Conservation (phyloP, 345 rosid species). For the Aethionema arabicum region DNA sequence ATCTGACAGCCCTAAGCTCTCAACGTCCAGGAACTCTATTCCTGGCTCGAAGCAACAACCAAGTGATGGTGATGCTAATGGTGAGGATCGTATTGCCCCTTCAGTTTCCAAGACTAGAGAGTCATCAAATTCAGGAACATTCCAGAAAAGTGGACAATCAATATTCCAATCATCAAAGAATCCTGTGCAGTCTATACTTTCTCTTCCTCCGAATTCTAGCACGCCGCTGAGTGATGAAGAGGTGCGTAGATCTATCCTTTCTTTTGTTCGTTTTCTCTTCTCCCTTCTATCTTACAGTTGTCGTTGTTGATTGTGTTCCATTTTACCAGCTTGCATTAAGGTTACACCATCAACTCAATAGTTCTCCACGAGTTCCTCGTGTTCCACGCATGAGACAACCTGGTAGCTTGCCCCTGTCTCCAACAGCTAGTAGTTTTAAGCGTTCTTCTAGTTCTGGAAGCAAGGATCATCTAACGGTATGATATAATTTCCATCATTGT, state of each 20-base stretch:
- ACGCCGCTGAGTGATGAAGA: constrained; percentile 86
- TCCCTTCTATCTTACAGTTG: neutral
- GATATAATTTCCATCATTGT: constrained; percentile 17
- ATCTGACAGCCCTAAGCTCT: constrained; percentile 42
- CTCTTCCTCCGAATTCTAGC: constrained; percentile 48
- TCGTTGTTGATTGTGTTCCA: constrained; percentile 6
- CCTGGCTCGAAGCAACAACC: constrained; percentile 42
- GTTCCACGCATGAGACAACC: constrained; percentile 92
- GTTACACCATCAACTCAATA: constrained; percentile 96
- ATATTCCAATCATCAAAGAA: constrained; percentile 53
- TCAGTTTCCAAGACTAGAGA: constrained; percentile 62
- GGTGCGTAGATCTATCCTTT: constrained; percentile 42
- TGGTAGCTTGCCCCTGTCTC: constrained; percentile 79
- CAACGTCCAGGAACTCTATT: constrained; percentile 45
- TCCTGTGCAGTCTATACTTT: constrained; percentile 48
- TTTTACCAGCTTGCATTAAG: constrained; percentile 82
- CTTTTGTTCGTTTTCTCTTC: constrained; percentile 2
- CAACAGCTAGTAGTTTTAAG: constrained; percentile 64
- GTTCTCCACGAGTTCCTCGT: constrained; percentile 98
- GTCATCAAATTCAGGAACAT: constrained; percentile 45
- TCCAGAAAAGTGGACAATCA: constrained; percentile 51
- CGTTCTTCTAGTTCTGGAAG: constrained; percentile 72
- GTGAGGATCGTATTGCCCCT: constrained; percentile 48
- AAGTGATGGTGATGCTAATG: constrained; percentile 38
- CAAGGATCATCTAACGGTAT: constrained; percentile 73